Conservation (phyloP, 2,329 filamentous ascomycete genomes). For the Phoma herbarum region DNA sequence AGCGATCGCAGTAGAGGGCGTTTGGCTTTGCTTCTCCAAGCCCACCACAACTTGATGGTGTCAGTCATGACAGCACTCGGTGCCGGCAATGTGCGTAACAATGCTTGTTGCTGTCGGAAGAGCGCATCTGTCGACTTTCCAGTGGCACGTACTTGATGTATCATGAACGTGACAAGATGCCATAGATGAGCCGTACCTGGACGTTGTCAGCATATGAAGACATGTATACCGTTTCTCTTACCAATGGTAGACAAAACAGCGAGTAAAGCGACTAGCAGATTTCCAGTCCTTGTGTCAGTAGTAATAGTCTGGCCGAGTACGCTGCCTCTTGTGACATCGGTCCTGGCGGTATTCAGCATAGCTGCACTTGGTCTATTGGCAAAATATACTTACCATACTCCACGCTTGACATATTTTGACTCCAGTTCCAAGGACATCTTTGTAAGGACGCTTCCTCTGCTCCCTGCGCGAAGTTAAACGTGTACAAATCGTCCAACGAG, state of each 20-base stretch:
- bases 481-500: background rate
- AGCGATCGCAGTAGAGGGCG: slow-evolving; percentile 20
- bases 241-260: slow-evolving; percentile 26
- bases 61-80: slow-evolving; percentile 28
- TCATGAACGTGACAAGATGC: slow-evolving; percentile 31
- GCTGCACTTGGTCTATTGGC: too few relatives aligned
- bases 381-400: slow-evolving; percentile 3
- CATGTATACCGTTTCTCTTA: background rate
- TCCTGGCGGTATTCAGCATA: slow-evolving; percentile 8
- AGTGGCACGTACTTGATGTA: slow-evolving; percentile 28
- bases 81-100: slow-evolving; percentile 29
- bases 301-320: slow-evolving; percentile 33
- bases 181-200: slow-evolving; percentile 27
- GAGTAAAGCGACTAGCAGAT: slow-evolving; percentile 30
- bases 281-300: slow-evolving; percentile 29
- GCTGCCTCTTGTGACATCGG: slow-evolving; percentile 18
- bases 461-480: background rate
- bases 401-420: slow-evolving; percentile 4
- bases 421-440: slow-evolving; percentile 14
- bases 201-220: background rate
- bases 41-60: slow-evolving; percentile 30
- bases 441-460: background rate
- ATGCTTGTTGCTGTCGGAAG: slow-evolving; percentile 32
- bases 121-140: slow-evolving; percentile 22
- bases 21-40: slow-evolving; percentile 24